Base-by-base conservation (phyloP, 106 monocot genomes). In the Dactylorhiza incarnata region DNA sequence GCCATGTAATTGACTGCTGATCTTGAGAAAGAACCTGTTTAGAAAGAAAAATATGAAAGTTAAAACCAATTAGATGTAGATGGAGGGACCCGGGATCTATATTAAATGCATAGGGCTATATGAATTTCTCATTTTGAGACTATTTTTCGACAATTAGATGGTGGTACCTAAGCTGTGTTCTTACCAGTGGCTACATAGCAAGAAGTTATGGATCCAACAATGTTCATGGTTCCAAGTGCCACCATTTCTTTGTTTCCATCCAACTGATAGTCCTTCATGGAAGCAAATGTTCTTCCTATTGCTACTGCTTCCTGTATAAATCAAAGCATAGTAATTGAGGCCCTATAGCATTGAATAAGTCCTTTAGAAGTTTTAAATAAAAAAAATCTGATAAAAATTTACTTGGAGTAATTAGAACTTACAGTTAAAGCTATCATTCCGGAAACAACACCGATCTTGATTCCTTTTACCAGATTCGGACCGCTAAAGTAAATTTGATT, bases 1-100 rank as follows among this genome's bases (percentile, higher is more conserved):
- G 95, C 92, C 95, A 90, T 95, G 75, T 77, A 92, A 75, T 95
- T 95, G 59, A 95, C 95, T 7, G 95, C 95, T 12, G 95, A 95
- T 68, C 95, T 73, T 23, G 95, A 92, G 74, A 95, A 95, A 12
- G 92, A 92, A 6, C 95, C 95, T 95, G 83, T 20, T 65, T 24
- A 45, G 78, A 65, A 37, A 76, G 23, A 3, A 71, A 66, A 71
- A 58, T 6, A 73, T 20, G 9, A 17, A 29, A 37, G 37, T 37
- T 37, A 3, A 37, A 37, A 37, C 3, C 3, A 37, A 37, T 37
- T 2, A 3, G 37, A 37, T 37, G 37, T 37, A 37, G 37, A 37
- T 37, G 37, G 37, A 37, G 37, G 0, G 37, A 3, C 37, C 37
- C 37, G 37, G 37, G 37, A 37, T 1, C 37, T 37, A 37, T 37